Base-by-base conservation (phyloP, 179 eudicot species). In the Pouteria campechiana region DNA sequence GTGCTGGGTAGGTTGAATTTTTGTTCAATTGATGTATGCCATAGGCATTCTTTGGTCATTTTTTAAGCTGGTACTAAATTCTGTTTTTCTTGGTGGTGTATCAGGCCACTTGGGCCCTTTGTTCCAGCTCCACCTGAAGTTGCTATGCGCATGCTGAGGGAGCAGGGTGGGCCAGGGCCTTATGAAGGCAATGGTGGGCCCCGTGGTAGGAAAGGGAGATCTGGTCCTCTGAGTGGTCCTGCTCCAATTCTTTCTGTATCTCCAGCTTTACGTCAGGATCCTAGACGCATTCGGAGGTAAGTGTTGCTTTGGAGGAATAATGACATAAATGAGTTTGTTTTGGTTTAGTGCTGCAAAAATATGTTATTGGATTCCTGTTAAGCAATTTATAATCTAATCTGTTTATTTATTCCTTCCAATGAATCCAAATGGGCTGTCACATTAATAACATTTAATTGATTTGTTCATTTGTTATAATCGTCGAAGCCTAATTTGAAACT, bases 111-210 rank as follows among this genome's bases (percentile, higher is more conserved):
- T 60, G 99, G 99, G 21, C 99, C 99, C 37, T 92, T 92, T 71
- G 94, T 92, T 39, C 96, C 96, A 17, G 99, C 99, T 2, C 99
- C 99, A 41, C 99, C 99, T 63, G 99, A 87, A 50, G 89, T 92
- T 61, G 99, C 96, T 8, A 83, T 83, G 93, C 67, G 67, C 43
- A 87, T 92, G 96, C 18, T 92, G 55, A 65, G 92, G 45, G 99
- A 92, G 39, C 99, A 92, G 55, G 94, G 94, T 7, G 92, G 92
- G 2, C 78, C 96, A 5, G 30, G 78, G 36, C 74, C 89, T 34
- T 82, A 87, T 63, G 99, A 92, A 67, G 77, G 61, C 2, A n/a
- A n/a, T n/a, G n/a, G n/a, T n/a, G n/a, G n/a, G n/a, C n/a, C n/a
- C n/a, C 61, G 76, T n/a, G 96, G 82, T 33, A 76, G 86, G 68